Evolutionary conservation across 2,329 filamentous ascomycete genomes (phyloP), one percentile per base, ranked within the genome.

Genomic region (Dryadomyces sulphureus): DNA sequence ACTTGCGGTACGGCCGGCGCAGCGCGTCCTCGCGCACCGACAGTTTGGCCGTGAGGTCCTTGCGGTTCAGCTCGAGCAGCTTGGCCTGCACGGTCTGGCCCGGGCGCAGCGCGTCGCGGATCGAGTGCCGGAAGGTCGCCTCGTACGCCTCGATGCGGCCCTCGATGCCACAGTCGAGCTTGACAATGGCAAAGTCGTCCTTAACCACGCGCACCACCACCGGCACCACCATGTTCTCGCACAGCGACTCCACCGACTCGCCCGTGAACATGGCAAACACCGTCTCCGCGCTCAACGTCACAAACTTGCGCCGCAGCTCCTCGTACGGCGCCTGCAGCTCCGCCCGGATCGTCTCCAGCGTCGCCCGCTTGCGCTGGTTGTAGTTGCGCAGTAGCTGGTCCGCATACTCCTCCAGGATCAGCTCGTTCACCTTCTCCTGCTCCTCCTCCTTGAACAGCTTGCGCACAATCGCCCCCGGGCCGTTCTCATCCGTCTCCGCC

Each of bases 221-320:
- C 0, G 92, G 83, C 6, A 98, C 76, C 52, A 95, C 85, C 89
- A 96, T 96, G 54, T 84, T 85, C 56, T 90, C 84, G 45, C 77
- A 77, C 9, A 98, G 68, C 0, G 87, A 85, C 1, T 92, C 82
- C 49, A 76, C 72, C 1, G 87, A 96, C 64, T 98, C 92, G 48
- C 90, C 92, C 3, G 92, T 96, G 46, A 96, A 79, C 81, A 95
- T 95, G 35, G 88, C 92, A 63, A 96, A 98, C 49, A 94, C 77
- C 54, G 94, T 86, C 20, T 89, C 81, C 0, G 79, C 71, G 22
- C 68, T 69, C 36, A 94, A 68, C 43, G 73, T 65, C 39, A 75
- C 73, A 59, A 93, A 95, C 52, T 81, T 79, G 55, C 85, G 82
- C 40, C 92, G 79, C 47, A 98, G 72, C 61, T 98, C 92, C 64